Evolutionary conservation across 352 stramenopile species (phyloP).

Genomic region (Phytophthora tubulina): DNA sequence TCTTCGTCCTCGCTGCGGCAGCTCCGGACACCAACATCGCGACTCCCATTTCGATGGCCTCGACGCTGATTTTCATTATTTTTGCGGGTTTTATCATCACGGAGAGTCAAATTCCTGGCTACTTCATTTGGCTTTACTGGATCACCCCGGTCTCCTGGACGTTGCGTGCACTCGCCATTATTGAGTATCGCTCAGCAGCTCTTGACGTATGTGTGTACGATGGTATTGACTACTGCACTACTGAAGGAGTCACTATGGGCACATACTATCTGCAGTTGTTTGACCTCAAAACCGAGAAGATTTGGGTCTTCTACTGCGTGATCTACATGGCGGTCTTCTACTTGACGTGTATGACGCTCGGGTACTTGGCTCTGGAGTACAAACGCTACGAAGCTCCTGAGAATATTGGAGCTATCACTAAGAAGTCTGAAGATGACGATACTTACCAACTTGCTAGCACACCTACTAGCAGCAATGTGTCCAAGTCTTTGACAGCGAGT

Average conservation of each 20-base stretch:
- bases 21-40: conserved; percentile 45
- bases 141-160: conserved; percentile 64
- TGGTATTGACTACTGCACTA: conserved; percentile 35
- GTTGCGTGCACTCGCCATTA: conserved; percentile 40
- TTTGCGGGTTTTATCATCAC: conserved; percentile 65
- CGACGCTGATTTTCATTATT: conserved; percentile 55
- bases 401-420: conserved; percentile 31
- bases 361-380: conserved; percentile 47
- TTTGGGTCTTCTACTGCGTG: conserved; percentile 44
- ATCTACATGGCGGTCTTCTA: conserved; percentile 47
- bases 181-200: conserved; percentile 26
- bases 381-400: conserved; percentile 37
- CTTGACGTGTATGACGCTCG: conserved; percentile 30
- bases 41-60: conserved; percentile 54
- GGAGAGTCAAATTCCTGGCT: conserved; percentile 52
- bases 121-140: conserved; percentile 70
- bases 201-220: conserved; percentile 39
- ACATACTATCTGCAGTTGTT: conserved; percentile 44
- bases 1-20: conserved; percentile 44
- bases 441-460: conserved; percentile 32
- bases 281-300: conserved; percentile 28
- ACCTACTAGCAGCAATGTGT: conserved; percentile 24
- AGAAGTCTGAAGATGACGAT: conserved; percentile 10
- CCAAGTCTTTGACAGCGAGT: conserved; percentile 33
- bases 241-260: conserved; percentile 41